Evolutionary conservation across 345 rosid genomes (phyloP), one percentile per base, ranked within the genome.

Genomic region (Fremontodendron californicum): DNA sequence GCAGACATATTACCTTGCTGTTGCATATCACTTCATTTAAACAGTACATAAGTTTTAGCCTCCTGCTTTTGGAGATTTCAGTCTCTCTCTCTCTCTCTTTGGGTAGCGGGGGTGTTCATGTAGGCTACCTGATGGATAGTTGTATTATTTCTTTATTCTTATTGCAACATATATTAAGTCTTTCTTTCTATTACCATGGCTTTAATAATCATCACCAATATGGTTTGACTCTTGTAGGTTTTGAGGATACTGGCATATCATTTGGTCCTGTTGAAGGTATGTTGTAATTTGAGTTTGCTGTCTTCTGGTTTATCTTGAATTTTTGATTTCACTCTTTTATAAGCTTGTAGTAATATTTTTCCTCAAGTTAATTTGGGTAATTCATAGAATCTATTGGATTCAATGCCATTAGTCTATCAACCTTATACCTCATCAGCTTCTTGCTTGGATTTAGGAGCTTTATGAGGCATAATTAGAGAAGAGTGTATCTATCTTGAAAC

Each of bases 211-310:
- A 45, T 46, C 29, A 12, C 39, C 71, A 75, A 67, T 62, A 31
- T 77, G 40, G 52, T 62, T 85, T 80, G 74, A 52, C 61, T 69
- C 67, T n/a, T 78, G 86, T 90, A 95, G 99, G 98, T 67, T 92
- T 95, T 84, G 99, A 95, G 64, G 99, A 95, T 79, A 55, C 96
- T 25, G 85, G 90, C 79, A 83, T 95, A 73, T 81, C 98, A 58
- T 95, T 92, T 82, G 97, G 99, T 68, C 93, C 97, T 0, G 91
- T 89, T 64, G 99, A 95, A 92, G 98, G 99, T 93, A 90, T 66
- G 48, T 68, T 75, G 54, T 52, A 67, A 42, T 62, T 77, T 62
- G 39, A 67, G 35, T 78, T 84, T 67, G 49, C 74, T 39, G 37
- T 73, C 65, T 80, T 51, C 52, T 63, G 77, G 60, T 62, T 77